Conservation (phyloP, 257 asterid species). For the Penstemon barbatus region DNA sequence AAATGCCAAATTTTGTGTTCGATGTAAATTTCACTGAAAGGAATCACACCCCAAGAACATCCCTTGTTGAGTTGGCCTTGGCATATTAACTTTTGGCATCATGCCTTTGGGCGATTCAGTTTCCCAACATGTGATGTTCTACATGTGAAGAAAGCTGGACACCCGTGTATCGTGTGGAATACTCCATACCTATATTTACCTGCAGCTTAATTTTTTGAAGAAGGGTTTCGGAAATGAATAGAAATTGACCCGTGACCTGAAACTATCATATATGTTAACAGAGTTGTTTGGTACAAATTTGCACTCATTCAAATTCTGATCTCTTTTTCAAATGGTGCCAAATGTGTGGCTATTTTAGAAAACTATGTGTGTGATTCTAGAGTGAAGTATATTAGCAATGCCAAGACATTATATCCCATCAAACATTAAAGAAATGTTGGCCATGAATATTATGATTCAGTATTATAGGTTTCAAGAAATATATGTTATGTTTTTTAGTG, state of each 20-base stretch:
- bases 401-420: constrained; percentile 28
- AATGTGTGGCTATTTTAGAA: constrained; percentile 22
- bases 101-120: constrained; percentile 20
- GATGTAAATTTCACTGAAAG: neutral
- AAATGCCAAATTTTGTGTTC: neutral
- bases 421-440: constrained; percentile 29
- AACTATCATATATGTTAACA: constrained; percentile 6
- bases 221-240: constrained; percentile 7
- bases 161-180: constrained; percentile 8
- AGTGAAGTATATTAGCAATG: constrained; percentile 17
- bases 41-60: constrained; percentile 9
- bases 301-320: constrained; percentile 24
- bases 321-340: constrained; percentile 30
- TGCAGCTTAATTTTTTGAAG: neutral
- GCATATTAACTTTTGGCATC: constrained; percentile 10
- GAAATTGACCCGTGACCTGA: constrained; percentile 28
- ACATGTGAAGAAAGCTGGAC: constrained; percentile 17
- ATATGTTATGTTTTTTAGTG: constrained; percentile 22
- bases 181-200: constrained; percentile 9
- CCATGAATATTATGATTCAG: constrained; percentile 22
- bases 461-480: constrained; percentile 18
- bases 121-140: constrained; percentile 19
- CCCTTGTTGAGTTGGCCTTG: constrained; percentile 29
- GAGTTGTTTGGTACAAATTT: constrained; percentile 16
- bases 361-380: constrained; percentile 23